Base-by-base conservation (phyloP, 2,329 filamentous ascomycete genomes). In the Cladosporium sp. region DNA sequence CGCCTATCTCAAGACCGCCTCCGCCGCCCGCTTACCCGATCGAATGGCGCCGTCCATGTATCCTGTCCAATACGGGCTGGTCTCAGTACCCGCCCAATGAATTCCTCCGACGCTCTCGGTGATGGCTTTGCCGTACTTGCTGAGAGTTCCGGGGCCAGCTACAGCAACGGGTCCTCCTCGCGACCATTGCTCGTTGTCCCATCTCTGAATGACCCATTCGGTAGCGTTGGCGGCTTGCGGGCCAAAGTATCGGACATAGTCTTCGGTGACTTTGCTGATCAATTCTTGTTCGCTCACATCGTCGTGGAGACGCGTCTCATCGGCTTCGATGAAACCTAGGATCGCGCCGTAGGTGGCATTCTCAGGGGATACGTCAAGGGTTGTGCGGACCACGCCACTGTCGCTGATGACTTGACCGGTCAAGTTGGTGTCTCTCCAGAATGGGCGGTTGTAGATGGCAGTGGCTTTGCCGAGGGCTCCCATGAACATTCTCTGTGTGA, bases 11-110 rank as follows among this genome's bases (percentile, higher is more conserved):
- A 61, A 23, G n/a, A 49, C 18, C 57, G 66, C 66, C 54, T 51
- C 28, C 13, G 64, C 67, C 18, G 59, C 70, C 39, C 69, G 30
- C 65, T 69, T 68, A 8, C 72, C 72, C 4, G 70, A 66, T 32
- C 70, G 64, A 21, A 74, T 66, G 8, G 72, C 72, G 6, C 71
- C 72, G 56, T 73, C 71, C 69, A 74, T 74, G 43, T 71, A 73
- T 10, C 72, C 72, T 25, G 64, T 51, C 72, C 72, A 74, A 46
- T 68, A 70, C 18, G 59, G 34, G 8, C 67, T 65, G 14, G 69
- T 61, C 59, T 74, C 72, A 2, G 72, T 74, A 1, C 72, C 72
- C 18, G 72, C 72, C 66, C 71, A 74, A 64, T 71, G 65, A 21
- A 74, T 66, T 2, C 66, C 66, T 3, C 66, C 67, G n/a, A 64